Evolutionary conservation across 2,329 filamentous ascomycete genomes (phyloP), one percentile per base, ranked within the genome.

Genomic region (Fusarium multiceps): DNA sequence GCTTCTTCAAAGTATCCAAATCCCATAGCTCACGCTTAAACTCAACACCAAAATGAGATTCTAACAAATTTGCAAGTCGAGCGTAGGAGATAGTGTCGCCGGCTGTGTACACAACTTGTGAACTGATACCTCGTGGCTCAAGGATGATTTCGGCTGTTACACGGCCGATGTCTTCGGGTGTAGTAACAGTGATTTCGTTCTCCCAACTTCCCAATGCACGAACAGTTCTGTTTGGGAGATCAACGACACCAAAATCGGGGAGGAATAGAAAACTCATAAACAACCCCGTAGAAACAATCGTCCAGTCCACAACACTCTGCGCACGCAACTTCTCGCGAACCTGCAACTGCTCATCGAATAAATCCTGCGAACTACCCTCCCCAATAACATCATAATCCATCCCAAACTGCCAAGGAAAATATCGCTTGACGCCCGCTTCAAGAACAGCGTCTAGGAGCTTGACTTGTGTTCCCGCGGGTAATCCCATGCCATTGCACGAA

Each of bases 331-430:
- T 56, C 21, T 79, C 77, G 14, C 89, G 78, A 27, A 92, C 89
- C 55, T 84, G 82, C 0, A 90, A 80, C 79, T 92, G 89, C 81
- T 92, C 90, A 62, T 89, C 89, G 71, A 92, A 93, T 16, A 93
- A 74, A 34, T 88, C 86, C 77, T 92, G 89, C 45, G 86, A 81
- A 27, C 85, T 87, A 0, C 86, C 85, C 1, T 80, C 76, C 0
- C 89, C 89, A 18, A 92, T 87, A 28, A 81, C 75, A 59, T 93
- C 90, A 78, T 93, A 93, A 74, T 93, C 89, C 25, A 92, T 87
- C 1, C 91, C 91, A 75, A 90, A 93, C 76, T 93, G 90, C 91
- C 91, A 93, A 1, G 91, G 90, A 20, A 93, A 84, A 74, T 85
- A 93, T 1, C 86, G 80, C 16, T 78, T 69, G 0, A 85, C 83